Conservation (phyloP, 1,284 basidiomycete genomes). For the Moniliophthora roreri region DNA sequence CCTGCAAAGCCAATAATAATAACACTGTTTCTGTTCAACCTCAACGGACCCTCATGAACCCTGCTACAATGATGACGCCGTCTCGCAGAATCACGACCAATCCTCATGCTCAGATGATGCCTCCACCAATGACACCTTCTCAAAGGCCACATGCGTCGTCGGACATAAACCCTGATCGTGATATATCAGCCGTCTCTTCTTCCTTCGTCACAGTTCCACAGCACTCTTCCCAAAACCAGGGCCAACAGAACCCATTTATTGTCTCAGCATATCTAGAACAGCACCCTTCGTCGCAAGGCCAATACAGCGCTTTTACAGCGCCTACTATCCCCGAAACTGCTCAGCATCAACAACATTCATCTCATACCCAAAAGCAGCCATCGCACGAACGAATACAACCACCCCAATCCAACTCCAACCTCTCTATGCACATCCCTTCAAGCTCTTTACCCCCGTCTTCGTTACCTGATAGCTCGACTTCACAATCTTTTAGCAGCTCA, state of each 20-base stretch:
- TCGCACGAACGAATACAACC: not conserved
- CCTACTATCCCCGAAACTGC: not conserved
- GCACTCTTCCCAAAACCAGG: too few species aligned
- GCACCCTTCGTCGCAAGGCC: too few species aligned
- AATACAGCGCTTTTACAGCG: too few species aligned
- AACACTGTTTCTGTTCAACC: conserved; percentile 10
- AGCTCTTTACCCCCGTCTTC: not conserved
- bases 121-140: not conserved
- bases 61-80: not conserved
- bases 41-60: not conserved
- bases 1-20: conserved; percentile 58
- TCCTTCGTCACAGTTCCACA: not conserved
- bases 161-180: not conserved
- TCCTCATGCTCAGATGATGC: not conserved
- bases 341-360: not conserved
- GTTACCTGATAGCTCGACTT: not conserved
- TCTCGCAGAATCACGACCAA: not conserved
- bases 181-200: not conserved
- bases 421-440: not conserved
- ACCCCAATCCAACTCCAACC: not conserved
- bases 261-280: too few species aligned
- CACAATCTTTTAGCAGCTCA: not conserved
- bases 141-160: not conserved
- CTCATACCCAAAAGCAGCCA: not conserved
- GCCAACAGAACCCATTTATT: too few species aligned